These are phyloP conservation scores for Carex scoparia DNA, from an alignment of 176 grass and related monocot genomes.

Conservation along the genomic window DNA sequence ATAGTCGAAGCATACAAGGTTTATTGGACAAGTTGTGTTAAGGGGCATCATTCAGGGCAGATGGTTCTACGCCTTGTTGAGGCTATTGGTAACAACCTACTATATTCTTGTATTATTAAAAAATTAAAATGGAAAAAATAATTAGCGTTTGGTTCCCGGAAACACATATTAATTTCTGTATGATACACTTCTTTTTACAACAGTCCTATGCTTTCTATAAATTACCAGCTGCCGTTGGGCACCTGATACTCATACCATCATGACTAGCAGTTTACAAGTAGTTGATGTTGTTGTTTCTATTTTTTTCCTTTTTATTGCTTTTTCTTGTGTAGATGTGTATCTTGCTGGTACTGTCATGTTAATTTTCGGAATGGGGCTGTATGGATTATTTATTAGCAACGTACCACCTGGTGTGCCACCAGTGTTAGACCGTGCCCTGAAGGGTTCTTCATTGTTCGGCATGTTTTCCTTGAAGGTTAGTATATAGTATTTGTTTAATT, in stretches of 20 bases:
- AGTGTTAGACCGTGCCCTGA: conserved; percentile 51
- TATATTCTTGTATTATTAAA: not conserved
- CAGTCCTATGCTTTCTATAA: not conserved
- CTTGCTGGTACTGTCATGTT: conserved; percentile 96
- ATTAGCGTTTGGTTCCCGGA: not conserved
- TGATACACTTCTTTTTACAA: not conserved
- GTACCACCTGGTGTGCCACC: conserved; percentile 40
- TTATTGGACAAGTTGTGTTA: conserved; percentile 75
- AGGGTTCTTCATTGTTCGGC: conserved; percentile 78
- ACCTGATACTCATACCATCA: not conserved
- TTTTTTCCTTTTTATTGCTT: not conserved
- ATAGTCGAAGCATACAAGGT: conserved; percentile 84
- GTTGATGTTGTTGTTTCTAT: not conserved
- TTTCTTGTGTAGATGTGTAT: conserved; percentile 70
- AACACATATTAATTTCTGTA: not conserved
- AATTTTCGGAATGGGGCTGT: conserved; percentile 95
- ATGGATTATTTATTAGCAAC: conserved; percentile 95
- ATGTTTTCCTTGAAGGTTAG: conserved; percentile 97
- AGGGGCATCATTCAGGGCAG: conserved; percentile 72
- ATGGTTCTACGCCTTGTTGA: conserved; percentile 95
- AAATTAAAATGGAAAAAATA: not conserved
- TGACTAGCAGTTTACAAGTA: not conserved
- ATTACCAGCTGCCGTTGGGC: not conserved
- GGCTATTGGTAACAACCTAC: conserved; percentile 66
- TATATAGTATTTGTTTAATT: not conserved